Conservation (phyloP, 345 rosid genomes). For the Populus pruinosa region DNA sequence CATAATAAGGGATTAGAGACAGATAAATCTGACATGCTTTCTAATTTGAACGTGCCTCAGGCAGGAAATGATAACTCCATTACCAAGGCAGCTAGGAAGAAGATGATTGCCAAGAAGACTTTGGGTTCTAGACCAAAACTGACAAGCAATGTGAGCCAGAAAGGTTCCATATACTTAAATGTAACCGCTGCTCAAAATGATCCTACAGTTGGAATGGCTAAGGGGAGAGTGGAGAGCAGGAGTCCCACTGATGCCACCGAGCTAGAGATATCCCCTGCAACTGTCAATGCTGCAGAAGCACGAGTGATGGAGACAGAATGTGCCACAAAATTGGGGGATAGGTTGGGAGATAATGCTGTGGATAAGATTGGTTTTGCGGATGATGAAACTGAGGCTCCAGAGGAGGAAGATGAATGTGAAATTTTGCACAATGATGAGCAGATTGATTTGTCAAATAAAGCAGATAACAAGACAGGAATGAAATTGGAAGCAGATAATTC, state of each 20-base stretch:
- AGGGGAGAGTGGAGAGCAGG: slow-evolving; percentile 17
- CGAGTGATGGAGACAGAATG: slow-evolving; percentile 20
- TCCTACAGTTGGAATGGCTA: slow-evolving; percentile 15
- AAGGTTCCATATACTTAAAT: slow-evolving; percentile 57
- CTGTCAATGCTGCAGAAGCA: slow-evolving; percentile 23
- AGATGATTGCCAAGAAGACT: slow-evolving; percentile 46
- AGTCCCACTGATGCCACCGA: slow-evolving; percentile 18
- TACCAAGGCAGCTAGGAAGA: slow-evolving; percentile 40
- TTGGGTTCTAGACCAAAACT: slow-evolving; percentile 55
- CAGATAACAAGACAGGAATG: slow-evolving; percentile 1
- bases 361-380: slow-evolving; percentile 23
- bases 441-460: slow-evolving; percentile 12
- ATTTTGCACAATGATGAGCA: slow-evolving; percentile 22
- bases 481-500: slow-evolving; percentile 18
- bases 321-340: slow-evolving; percentile 22
- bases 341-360: slow-evolving; percentile 19
- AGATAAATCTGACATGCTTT: slow-evolving; percentile 24
- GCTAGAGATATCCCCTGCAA: slow-evolving; percentile 28
- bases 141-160: slow-evolving; percentile 34
- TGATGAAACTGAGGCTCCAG: slow-evolving; percentile 54
- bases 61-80: slow-evolving; percentile 28
- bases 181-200: slow-evolving; percentile 33
- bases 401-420: slow-evolving; percentile 38
- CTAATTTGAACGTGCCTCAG: slow-evolving; percentile 21
- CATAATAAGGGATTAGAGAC: slow-evolving; percentile 20